These are phyloP conservation scores for Chlorella sp. DNA, from an alignment of 139 green algal genomes.

Conservation along the genomic window DNA sequence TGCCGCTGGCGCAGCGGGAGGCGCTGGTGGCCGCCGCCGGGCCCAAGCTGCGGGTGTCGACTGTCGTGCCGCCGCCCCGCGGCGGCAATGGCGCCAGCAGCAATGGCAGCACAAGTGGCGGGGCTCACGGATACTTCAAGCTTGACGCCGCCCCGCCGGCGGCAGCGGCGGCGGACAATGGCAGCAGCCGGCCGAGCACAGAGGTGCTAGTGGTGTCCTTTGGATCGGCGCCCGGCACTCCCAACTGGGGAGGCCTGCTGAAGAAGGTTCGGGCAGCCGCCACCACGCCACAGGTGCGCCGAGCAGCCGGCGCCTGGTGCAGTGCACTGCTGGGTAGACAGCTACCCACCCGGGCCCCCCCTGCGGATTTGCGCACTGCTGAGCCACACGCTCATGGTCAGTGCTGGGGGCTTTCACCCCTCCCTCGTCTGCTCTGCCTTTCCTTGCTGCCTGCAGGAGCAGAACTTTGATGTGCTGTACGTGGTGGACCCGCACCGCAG, in stretches of 20 bases:
- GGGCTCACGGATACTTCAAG: constrained; percentile 85
- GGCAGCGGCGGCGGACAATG: constrained; percentile 33
- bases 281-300: background rate
- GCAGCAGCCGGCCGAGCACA: constrained; percentile 14
- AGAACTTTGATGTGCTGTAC: constrained; percentile 86
- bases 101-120: background rate
- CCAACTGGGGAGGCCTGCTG: constrained; percentile 94
- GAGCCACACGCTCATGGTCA: too few species aligned
- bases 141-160: constrained; percentile 50
- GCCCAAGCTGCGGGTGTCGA: constrained; percentile 27
- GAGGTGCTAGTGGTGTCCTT: constrained; percentile 91
- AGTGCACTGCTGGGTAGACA: too few species aligned
- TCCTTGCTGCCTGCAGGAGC: background rate
- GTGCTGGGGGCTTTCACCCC: too few species aligned
- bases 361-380: too few species aligned
- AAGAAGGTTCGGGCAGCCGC: constrained; percentile 50
- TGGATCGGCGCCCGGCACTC: constrained; percentile 90
- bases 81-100: too few species aligned
- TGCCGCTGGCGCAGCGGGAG: background rate
- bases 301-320: too few species aligned
- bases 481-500: constrained; percentile 78
- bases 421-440: too few species aligned
- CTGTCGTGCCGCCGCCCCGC: background rate
- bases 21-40: constrained; percentile 19
- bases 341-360: too few species aligned